Conservation (phyloP, 2,329 filamentous ascomycete genomes). For the Emmonsiellopsis sp. region DNA sequence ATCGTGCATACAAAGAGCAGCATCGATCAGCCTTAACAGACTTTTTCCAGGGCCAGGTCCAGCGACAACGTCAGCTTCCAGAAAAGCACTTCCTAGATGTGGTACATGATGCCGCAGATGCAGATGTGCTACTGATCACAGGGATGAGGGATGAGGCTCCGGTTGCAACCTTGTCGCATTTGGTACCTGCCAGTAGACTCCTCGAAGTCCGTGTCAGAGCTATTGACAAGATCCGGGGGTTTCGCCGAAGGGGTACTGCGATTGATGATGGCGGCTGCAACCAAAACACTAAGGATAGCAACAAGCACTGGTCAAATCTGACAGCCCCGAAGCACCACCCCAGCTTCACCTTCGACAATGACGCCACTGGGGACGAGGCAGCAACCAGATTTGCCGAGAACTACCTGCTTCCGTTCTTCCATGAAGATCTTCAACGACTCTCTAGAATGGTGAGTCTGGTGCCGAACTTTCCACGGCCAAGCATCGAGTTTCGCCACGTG, state of each 20-base stretch:
- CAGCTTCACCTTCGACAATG: slow-evolving; percentile 44
- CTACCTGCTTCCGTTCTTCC: slow-evolving; percentile 37
- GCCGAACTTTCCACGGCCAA: slow-evolving; percentile 42
- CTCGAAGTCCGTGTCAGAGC: slow-evolving; percentile 45
- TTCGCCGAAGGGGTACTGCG: slow-evolving; percentile 25
- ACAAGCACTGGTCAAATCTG: slow-evolving; percentile 14
- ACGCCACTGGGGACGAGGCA: slow-evolving; percentile 31
- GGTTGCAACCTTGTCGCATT: slow-evolving; percentile 43
- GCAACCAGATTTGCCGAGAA: slow-evolving; percentile 34
- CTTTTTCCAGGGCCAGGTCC: slow-evolving; percentile 42
- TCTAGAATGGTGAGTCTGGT: slow-evolving; percentile 41
- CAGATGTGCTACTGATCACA: slow-evolving; percentile 52
- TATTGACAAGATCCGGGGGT: slow-evolving; percentile 25
- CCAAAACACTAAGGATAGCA: slow-evolving; percentile 11
- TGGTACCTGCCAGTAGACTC: slow-evolving; percentile 44
- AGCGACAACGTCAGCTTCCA: slow-evolving; percentile 35
- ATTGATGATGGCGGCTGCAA: slow-evolving; percentile 10
- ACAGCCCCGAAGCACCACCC: slow-evolving; percentile 28
- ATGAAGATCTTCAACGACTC: slow-evolving; percentile 39
- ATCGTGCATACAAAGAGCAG: slow-evolving; percentile 54
- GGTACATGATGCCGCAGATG: slow-evolving; percentile 32
- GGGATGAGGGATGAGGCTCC: slow-evolving; percentile 55
- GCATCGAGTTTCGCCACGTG: slow-evolving; percentile 49
- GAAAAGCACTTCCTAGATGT: slow-evolving; percentile 43
- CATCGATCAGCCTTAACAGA: slow-evolving; percentile 44